Evolutionary conservation across 108 stramenopile genomes (phyloP).

Genomic region (Epipyxis sp.): DNA sequence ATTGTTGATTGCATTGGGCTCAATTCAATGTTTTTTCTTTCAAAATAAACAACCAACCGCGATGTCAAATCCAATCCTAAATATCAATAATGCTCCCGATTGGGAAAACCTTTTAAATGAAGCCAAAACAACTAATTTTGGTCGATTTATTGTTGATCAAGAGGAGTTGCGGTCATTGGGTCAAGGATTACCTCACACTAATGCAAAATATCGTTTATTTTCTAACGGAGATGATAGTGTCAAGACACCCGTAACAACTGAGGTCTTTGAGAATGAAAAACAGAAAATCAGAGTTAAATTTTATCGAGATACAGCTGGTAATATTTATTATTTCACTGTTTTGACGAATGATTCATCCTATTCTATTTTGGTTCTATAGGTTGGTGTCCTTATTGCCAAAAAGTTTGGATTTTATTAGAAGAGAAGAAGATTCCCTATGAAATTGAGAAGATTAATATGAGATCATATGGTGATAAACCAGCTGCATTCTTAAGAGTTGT

Average conservation of each 20-base stretch:
- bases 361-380: slow-evolving; percentile 73
- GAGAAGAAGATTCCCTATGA: slow-evolving; percentile 77
- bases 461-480: slow-evolving; percentile 91
- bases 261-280: slow-evolving; percentile 18
- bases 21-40: no score
- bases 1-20: no score
- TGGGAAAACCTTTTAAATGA: background rate
- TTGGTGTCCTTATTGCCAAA: slow-evolving; percentile 87
- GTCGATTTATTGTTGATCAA: background rate
- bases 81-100: no score
- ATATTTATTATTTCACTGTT: no score
- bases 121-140: background rate
- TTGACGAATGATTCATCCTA: no score
- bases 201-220: slow-evolving; percentile 51
- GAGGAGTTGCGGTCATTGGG: background rate
- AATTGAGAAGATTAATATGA: slow-evolving; percentile 82
- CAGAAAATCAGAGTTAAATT: slow-evolving; percentile 38
- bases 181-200: slow-evolving; percentile 49
- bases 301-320: slow-evolving; percentile 49
- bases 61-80: no score
- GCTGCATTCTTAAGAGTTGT: slow-evolving; percentile 62
- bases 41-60: no score
- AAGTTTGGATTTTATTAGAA: slow-evolving; percentile 74
- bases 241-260: background rate
- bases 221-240: background rate